phyloP scores from a whole-genome alignment of 2,329 filamentous ascomycete genomes.

The Oidium heveae region DNA sequence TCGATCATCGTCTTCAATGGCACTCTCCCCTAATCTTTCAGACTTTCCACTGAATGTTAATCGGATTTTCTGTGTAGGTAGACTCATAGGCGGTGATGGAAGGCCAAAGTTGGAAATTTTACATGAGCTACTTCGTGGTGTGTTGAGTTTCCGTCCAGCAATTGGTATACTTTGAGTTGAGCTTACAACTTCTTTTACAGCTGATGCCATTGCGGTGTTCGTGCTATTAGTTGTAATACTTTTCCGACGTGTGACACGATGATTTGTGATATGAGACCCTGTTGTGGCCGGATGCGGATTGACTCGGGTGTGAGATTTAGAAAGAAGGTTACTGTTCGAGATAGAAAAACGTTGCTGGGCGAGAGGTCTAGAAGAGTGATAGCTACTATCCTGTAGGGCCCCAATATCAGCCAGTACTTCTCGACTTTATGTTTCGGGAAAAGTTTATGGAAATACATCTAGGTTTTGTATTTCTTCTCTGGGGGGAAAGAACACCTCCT shows the following conservation, averaged over 20 bases:
- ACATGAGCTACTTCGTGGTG: slow-evolving; percentile 35
- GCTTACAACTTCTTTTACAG: slow-evolving; percentile 38
- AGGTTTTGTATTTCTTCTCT: slow-evolving; percentile 5
- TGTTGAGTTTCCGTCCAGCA: slow-evolving; percentile 36
- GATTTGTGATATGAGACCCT: slow-evolving; percentile 50
- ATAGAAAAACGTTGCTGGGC: slow-evolving; percentile 34
- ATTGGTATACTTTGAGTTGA: slow-evolving; percentile 32
- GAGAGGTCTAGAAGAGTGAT: slow-evolving; percentile 40
- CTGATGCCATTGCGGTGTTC: slow-evolving; percentile 45
- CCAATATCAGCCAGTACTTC: slow-evolving; percentile 9
- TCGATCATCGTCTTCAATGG: slow-evolving; percentile 45
- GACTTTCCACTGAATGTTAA: slow-evolving; percentile 21
- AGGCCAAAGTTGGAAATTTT: slow-evolving; percentile 29
- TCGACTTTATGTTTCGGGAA: too few species aligned
- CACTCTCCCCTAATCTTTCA: slow-evolving; percentile 22
- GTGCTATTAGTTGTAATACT: slow-evolving; percentile 48
- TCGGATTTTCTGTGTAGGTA: slow-evolving; percentile 28
- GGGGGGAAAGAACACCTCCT: slow-evolving; percentile 4
- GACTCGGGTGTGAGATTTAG: slow-evolving; percentile 27
- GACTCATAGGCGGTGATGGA: slow-evolving; percentile 40
- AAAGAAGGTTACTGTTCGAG: slow-evolving; percentile 29
- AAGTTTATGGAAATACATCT: slow-evolving; percentile 9
- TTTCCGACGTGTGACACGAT: slow-evolving; percentile 80
- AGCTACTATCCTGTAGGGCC: slow-evolving; percentile 27
- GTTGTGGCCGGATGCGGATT: slow-evolving; percentile 65